phyloP scores from a whole-genome alignment of 345 rosid species.

The Atalantia buxifolia region DNA sequence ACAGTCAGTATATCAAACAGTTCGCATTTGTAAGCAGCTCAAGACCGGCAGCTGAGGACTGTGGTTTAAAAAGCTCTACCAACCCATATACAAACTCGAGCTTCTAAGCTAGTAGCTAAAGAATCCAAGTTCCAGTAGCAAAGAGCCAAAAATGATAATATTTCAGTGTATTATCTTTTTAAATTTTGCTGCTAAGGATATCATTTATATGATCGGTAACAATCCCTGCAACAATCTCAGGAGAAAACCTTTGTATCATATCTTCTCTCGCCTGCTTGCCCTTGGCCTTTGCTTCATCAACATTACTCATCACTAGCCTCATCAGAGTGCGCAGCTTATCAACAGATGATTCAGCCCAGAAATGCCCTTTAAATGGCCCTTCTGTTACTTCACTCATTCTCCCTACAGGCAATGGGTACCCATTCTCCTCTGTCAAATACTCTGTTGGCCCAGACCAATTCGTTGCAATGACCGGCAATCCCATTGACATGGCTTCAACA shows the following conservation, averaged over 20 bases:
- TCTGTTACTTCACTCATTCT: slow-evolving; percentile 59
- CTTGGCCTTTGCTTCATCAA: slow-evolving; percentile 51
- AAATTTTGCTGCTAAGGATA: slow-evolving; percentile 27
- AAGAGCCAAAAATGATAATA: neutral
- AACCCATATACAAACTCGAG: neutral
- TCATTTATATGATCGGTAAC: slow-evolving; percentile 43
- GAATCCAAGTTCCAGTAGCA: neutral
- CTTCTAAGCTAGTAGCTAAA: neutral
- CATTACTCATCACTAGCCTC: slow-evolving; percentile 53
- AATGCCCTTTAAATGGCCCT: slow-evolving; percentile 81
- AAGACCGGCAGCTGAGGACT: neutral
- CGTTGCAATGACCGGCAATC: slow-evolving; percentile 71
- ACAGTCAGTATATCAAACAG: neutral
- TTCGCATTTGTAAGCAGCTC: neutral
- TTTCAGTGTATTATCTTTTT: neutral
- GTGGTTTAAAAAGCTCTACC: neutral
- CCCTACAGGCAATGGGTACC: slow-evolving; percentile 64
- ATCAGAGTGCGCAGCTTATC: slow-evolving; percentile 51
- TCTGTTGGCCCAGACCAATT: slow-evolving; percentile 89
- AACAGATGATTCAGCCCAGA: slow-evolving; percentile 76
- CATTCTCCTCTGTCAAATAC: slow-evolving; percentile 63
- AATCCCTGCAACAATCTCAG: slow-evolving; percentile 56
- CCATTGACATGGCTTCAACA: slow-evolving; percentile 92
- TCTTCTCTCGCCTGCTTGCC: slow-evolving; percentile 69
- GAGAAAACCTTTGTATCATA: slow-evolving; percentile 71